phyloP scores from a whole-genome alignment of 2,329 filamentous ascomycete genomes.

The Paramyrothecium roridum region DNA sequence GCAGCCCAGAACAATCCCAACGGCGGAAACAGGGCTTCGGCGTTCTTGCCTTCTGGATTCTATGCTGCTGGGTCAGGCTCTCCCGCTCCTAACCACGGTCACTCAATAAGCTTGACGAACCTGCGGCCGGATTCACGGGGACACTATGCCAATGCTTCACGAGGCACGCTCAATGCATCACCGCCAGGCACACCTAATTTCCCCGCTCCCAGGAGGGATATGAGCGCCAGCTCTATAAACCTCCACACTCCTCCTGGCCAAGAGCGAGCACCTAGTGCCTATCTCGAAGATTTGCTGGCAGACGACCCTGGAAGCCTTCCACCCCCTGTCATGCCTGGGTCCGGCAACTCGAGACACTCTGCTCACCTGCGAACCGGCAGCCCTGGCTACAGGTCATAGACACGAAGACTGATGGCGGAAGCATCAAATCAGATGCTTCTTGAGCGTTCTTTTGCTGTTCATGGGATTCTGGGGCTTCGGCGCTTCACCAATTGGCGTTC shows the following conservation, averaged over 20 bases:
- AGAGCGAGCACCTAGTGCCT: conserved; percentile 79
- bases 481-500: neutral
- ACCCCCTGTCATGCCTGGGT: conserved; percentile 33
- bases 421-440: neutral
- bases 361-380: conserved; percentile 8
- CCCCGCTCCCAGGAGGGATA: conserved; percentile 39
- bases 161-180: conserved; percentile 44
- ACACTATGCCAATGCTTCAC: conserved; percentile 35
- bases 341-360: conserved; percentile 3
- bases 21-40: conserved; percentile 64
- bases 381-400: conserved; percentile 2
- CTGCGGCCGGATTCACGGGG: conserved; percentile 57
- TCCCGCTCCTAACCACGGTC: conserved; percentile 40
- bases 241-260: conserved; percentile 54
- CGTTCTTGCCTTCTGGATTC: conserved; percentile 87
- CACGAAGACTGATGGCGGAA: neutral
- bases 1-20: conserved; percentile 66
- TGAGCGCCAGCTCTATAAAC: conserved; percentile 65
- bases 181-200: conserved; percentile 65
- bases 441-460: neutral
- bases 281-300: conserved; percentile 85
- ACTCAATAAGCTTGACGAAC: conserved; percentile 59
- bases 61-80: conserved; percentile 69
- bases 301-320: conserved; percentile 59
- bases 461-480: neutral